phyloP scores from a whole-genome alignment of 2,329 filamentous ascomycete species.

The Talaromyces funiculosus region DNA sequence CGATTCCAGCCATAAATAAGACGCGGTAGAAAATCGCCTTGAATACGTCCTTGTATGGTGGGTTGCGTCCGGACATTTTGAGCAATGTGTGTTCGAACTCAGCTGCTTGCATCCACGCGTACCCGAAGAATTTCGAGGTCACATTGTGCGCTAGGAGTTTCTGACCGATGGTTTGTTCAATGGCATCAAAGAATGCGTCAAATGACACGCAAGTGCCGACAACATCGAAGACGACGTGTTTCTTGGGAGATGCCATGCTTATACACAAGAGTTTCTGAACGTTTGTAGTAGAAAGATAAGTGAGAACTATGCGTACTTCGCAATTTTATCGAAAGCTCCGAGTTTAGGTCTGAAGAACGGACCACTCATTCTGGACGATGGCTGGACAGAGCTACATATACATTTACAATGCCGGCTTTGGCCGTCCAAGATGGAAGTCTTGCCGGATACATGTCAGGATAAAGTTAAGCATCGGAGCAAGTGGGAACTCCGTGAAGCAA shows the following conservation, averaged over 20 bases:
- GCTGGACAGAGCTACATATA: neutral
- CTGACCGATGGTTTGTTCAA: conserved; percentile 34
- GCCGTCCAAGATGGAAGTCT: neutral
- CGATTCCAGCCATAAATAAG: conserved; percentile 36
- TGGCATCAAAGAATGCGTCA: conserved; percentile 36
- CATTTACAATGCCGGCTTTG: neutral
- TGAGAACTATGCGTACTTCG: neutral
- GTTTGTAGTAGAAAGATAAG: neutral
- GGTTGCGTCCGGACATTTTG: conserved; percentile 37
- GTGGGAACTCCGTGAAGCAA: neutral
- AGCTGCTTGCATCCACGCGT: conserved; percentile 40
- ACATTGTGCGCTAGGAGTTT: conserved; percentile 31
- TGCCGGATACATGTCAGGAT: neutral
- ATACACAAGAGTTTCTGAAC: neutral
- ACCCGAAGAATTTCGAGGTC: conserved; percentile 36
- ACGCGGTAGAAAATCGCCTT: conserved; percentile 41
- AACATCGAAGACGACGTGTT: conserved; percentile 49
- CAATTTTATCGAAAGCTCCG: neutral
- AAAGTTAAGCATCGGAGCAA: neutral
- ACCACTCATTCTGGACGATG: neutral
- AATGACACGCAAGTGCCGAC: conserved; percentile 47
- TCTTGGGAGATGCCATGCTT: conserved; percentile 17
- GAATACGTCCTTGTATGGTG: conserved; percentile 37
- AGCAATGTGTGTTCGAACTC: conserved; percentile 45
- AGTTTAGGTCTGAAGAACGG: neutral